Evolutionary conservation across 306 rosid species (phyloP), one percentile per base, ranked within the genome.

Genomic region (Morella rubra): DNA sequence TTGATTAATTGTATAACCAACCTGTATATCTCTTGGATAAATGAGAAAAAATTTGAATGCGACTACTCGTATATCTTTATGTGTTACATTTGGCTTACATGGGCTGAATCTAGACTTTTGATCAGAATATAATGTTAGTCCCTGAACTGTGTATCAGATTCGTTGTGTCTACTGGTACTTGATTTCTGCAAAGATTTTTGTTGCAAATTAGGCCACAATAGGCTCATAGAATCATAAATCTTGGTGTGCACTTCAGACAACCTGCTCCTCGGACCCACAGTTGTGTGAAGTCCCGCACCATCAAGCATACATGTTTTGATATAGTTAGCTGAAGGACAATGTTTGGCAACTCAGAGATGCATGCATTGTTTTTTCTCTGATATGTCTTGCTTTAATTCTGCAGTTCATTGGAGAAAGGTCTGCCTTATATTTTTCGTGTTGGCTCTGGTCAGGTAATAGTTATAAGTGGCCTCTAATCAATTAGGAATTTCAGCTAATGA

Each of bases 331-430:
- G 65, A 61, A 60, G 67, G 67, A 13, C 4, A 5, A 27, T 73
- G 56, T 2, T 7, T 12, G 4, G 37, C 37, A 3, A 32, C 42
- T 24, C 15, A 66, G 79, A 2, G 27, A 14, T 10, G 11, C 53
- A 9, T 24, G 22, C 32, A 72, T 20, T 10, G 10, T 20, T 22
- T 62, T 24, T 18, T 81, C 24, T 61, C 72, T 40, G 1, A 51
- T 55, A 41, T 71, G 15, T 51, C 51, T 40, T 22, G 18, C n/a
- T 32, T 54, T 65, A 73, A 69, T 50, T 81, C 11, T 80, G 71
- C 94, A 94, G 97, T 85, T 94, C 98, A 68, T 78, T 94, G 86
- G 97, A 92, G 90, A 94, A 94, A 88, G 96, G 93, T 41, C 95
- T 68, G 85, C 76, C 75, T 71, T 89, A 92, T 72, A 86, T 92